phyloP scores from a whole-genome alignment of 2,329 filamentous ascomycete species.

The Ophiostoma angusticollis region DNA sequence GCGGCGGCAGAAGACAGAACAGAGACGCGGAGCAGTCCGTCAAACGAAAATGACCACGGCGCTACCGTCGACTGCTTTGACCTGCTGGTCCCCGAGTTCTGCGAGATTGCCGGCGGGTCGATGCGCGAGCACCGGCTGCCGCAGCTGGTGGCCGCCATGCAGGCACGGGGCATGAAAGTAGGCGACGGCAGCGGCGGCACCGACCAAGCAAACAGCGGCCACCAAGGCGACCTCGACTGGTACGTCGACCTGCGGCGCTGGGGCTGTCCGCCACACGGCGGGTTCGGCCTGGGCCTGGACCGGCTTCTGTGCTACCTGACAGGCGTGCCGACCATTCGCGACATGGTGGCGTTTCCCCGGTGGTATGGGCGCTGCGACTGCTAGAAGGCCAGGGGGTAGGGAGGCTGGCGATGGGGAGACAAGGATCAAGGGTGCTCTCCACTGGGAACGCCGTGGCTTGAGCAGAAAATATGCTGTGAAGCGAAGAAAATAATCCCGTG shows the following conservation, averaged over 20 bases:
- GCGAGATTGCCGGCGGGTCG: conserved; percentile 79
- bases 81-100: conserved; percentile 70
- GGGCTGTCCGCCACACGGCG: conserved; percentile 84
- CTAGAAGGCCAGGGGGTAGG: no score
- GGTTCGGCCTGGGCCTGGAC: conserved; percentile 85
- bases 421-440: no score
- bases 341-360: conserved; percentile 76
- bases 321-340: conserved; percentile 69
- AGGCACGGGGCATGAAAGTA: conserved; percentile 5
- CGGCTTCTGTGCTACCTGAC: conserved; percentile 72
- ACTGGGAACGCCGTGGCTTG: no score
- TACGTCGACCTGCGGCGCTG: conserved; percentile 80
- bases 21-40: no score
- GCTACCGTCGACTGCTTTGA: conserved; percentile 80
- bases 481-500: no score
- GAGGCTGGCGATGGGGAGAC: no score
- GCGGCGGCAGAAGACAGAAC: not conserved
- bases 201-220: no score
- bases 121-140: conserved; percentile 60
- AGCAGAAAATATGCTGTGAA: no score
- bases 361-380: conserved; percentile 53
- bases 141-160: conserved; percentile 7
- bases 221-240: conserved; percentile 58
- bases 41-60: not conserved
- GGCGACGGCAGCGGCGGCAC: not conserved